phyloP scores from a whole-genome alignment of 2,329 filamentous ascomycete species.

The Cladosporium sp. region DNA sequence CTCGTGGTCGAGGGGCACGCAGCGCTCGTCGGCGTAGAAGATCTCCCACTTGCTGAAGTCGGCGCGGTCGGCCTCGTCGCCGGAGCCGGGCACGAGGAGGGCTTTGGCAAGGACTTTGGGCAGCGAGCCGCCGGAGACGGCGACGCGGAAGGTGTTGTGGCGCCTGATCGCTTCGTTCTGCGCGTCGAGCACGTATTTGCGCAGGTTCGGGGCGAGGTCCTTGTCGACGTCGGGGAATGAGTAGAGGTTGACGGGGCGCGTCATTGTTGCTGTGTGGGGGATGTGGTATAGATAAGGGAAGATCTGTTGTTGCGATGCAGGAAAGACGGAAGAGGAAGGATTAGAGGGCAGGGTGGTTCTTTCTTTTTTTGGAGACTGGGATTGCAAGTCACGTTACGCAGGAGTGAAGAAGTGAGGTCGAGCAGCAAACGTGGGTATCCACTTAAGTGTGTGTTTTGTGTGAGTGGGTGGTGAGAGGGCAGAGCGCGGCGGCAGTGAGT shows the following conservation, averaged over 20 bases:
- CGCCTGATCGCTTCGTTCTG: constrained; percentile 77
- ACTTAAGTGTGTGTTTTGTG: too few relatives aligned
- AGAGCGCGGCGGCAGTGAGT: too few relatives aligned
- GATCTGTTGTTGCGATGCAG: neutral
- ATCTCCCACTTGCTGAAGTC: constrained; percentile 91
- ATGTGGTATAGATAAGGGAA: neutral
- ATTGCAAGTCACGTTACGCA: constrained; percentile 10
- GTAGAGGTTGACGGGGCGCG: constrained; percentile 61
- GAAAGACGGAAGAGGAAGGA: constrained; percentile 4
- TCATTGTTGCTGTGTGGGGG: constrained; percentile 25
- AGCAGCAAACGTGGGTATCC: too few relatives aligned
- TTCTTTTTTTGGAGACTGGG: neutral
- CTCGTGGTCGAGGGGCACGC: constrained; percentile 82
- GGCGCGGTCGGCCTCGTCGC: constrained; percentile 55
- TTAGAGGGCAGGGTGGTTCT: neutral
- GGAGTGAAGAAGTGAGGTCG: neutral
- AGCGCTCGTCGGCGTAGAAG: constrained; percentile 97
- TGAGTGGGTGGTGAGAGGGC: neutral
- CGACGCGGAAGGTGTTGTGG: constrained; percentile 84
- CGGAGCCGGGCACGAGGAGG: constrained; percentile 57
- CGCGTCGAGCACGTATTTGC: constrained; percentile 74
- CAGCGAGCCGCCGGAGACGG: constrained; percentile 88
- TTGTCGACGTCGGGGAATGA: constrained; percentile 68
- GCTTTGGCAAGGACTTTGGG: constrained; percentile 84
- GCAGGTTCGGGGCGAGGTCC: constrained; percentile 71